Conservation (phyloP, 768 basidiomycete species). For the Sutorius australiensis region DNA sequence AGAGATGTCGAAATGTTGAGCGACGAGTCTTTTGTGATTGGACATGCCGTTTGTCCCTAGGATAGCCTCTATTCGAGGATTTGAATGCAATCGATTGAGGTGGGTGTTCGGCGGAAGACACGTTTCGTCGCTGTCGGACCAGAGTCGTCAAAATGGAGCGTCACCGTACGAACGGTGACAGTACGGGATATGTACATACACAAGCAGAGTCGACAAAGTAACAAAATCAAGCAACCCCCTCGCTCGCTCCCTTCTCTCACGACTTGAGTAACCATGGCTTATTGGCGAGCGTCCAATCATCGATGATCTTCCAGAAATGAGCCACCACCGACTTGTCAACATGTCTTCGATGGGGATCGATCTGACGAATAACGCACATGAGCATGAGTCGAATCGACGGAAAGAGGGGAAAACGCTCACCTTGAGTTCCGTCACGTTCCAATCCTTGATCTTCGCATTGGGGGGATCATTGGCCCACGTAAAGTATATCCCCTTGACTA, state of each 20-base stretch:
- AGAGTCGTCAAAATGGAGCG: too few relatives aligned
- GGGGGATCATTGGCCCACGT: constrained; percentile 92
- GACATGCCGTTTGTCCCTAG: too few relatives aligned
- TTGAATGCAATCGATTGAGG: too few relatives aligned
- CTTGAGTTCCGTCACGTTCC: constrained; percentile 96
- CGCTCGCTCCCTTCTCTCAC: constrained; percentile 17
- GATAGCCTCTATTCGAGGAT: too few relatives aligned
- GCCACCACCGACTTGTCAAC: constrained; percentile 93
- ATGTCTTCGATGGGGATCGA: constrained; percentile 85
- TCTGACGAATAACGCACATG: constrained; percentile 42
- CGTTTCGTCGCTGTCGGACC: too few relatives aligned
- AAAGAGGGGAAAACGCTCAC: constrained; percentile 32
- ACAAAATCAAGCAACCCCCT: too few relatives aligned
- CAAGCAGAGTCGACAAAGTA: too few relatives aligned
- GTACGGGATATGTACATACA: background rate
- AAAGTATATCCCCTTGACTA: constrained; percentile 94
- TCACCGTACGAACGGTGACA: too few relatives aligned
- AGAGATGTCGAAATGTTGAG: too few relatives aligned
- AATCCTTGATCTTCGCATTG: constrained; percentile 85
- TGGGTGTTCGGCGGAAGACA: too few relatives aligned
- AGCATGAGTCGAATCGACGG: background rate
- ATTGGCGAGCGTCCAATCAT: constrained; percentile 76
- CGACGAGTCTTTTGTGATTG: too few relatives aligned
- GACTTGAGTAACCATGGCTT: constrained; percentile 70
- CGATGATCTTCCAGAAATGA: constrained; percentile 92